These are phyloP conservation scores for Fusarium algeriense DNA, from an alignment of 2,329 filamentous ascomycete genomes.

Conservation along the genomic window DNA sequence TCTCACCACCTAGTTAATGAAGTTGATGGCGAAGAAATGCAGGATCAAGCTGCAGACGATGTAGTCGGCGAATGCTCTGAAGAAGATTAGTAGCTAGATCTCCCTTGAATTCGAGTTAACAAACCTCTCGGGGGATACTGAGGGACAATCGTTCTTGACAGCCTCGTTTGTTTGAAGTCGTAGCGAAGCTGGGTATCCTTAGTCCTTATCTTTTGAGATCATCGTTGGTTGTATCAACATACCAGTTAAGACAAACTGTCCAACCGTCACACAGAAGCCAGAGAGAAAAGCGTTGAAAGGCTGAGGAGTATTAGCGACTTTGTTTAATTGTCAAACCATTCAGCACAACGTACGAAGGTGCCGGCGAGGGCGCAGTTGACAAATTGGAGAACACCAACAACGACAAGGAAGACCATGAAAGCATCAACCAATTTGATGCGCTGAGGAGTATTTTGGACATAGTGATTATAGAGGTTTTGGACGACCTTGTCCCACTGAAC, in stretches of 20 bases:
- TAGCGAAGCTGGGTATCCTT: conserved; percentile 68
- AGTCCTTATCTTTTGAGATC: conserved; percentile 8
- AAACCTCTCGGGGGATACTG: conserved; percentile 83
- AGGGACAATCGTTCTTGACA: conserved; percentile 82
- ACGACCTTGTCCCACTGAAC: conserved; percentile 70
- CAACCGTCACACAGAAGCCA: conserved; percentile 93
- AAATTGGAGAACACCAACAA: conserved; percentile 92
- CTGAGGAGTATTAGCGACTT: conserved; percentile 60
- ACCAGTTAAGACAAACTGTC: conserved; percentile 96
- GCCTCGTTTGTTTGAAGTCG: conserved; percentile 91
- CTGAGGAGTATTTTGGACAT: conserved; percentile 85
- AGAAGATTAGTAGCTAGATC: conserved; percentile 31
- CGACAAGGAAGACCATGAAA: conserved; percentile 89
- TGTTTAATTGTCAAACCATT: background rate
- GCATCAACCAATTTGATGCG: conserved; percentile 91
- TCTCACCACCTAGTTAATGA: conserved; percentile 87
- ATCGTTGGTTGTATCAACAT: conserved; percentile 52
- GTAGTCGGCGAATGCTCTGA: conserved; percentile 94
- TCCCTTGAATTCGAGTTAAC: background rate
- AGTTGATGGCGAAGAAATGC: conserved; percentile 99
- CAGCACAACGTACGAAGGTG: conserved; percentile 81
- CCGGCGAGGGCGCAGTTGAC: conserved; percentile 90
- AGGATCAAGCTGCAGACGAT: conserved; percentile 94
- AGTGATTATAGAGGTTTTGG: conserved; percentile 79
- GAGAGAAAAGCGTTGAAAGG: conserved; percentile 99